Evolutionary conservation across 1,139 yeast genomes (phyloP), one percentile per base, ranked within the genome.

Genomic region (Blastobotrys niveus): DNA sequence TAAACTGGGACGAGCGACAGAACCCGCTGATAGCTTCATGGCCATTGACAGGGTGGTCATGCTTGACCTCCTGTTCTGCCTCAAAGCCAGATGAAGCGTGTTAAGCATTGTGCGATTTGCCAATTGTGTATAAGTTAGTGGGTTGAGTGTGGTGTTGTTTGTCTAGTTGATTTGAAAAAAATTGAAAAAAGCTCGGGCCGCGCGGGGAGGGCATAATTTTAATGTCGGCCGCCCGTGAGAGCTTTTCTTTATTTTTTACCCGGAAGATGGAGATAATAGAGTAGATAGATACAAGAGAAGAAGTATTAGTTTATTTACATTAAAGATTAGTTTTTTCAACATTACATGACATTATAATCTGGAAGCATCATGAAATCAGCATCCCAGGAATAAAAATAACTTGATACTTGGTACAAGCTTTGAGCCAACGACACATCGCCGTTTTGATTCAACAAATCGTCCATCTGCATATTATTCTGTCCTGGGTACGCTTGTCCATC

Each of bases 331-430:
- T 22, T 18, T 10, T 14, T 15, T 34, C 15, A 14, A 6, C 15
- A 9, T 36, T 36, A 36, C 21, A 36, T 9, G 31, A n/a, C 12
- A 24, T 24, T 14, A 31, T 17, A 21, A 17, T 22, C 10, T 9
- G 48, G 42, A 37, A 34, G 37, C 34, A 38, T 14, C 27, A 38
- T 22, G 30, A 45, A 42, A 24, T 54, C 59, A n/a, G 51, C 37
- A 25, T 55, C 59, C 52, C 51, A 48, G 10, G 51, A 45, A 32
- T 47, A 52, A 14, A 55, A 49, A 27, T 45, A 48, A 14, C 54
- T 47, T 9, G 55, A 48, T 15, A 55, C 48, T 27, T 53, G 55
- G 42, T 48, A 52, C 31, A 55, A 49, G 15, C 52, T 42, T 15
- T 52, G 54, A 9, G 54, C 54, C 41, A 52, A 35, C 10, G 48